Evolutionary conservation across 1,284 basidiomycete species (phyloP), one percentile per base, ranked within the genome.

Genomic region (Cryptococcus jaspeensis): DNA sequence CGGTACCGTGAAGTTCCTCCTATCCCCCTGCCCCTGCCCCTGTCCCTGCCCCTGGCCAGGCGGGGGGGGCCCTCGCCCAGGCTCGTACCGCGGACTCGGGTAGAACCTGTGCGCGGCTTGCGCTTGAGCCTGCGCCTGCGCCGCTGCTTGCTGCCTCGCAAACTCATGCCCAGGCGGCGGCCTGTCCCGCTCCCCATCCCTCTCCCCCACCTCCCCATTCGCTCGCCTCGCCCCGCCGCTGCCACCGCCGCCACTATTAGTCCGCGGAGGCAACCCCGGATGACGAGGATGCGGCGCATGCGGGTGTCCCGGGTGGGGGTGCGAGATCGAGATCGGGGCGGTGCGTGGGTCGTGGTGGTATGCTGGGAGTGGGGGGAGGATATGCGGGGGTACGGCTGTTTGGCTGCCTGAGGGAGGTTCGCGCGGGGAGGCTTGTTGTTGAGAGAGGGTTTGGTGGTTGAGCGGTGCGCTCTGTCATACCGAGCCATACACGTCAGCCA

Each of bases 341-440:
- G 70, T 73, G 5, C 71, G 65, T 2, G 64, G 71, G 53, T 75
- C 71, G 50, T 52, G 32, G 13, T 49, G 47, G 47, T n/a, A 39
- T 52, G 56, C 45, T 52, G 54, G 37, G 18, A 67, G 52, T 5
- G 68, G 64, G 15, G 71, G 69, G 11, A 72, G 65, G 16, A 69
- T 65, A 53, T 69, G 60, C 13, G 68, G 70, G 11, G 66, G 70
- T 38, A 71, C 45, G 23, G 71, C 61, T 1, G 72, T 72, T 48
- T 72, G 72, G 18, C 67, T 66, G 0, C 72, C 73, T 5, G 71
- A 71, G 0, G 67, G 64, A 0, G 63, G 66, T n/a, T 74, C 72
- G 22, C 68, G 66, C 2, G 71, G 67, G 15, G 71, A 67, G 16
- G 65, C 62, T 56, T 74, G 73, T 53, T 75, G 74, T 13, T 66